These are phyloP conservation scores for Boeremia lycopersici DNA, from an alignment of 2,329 filamentous ascomycete species.

Conservation along the genomic window DNA sequence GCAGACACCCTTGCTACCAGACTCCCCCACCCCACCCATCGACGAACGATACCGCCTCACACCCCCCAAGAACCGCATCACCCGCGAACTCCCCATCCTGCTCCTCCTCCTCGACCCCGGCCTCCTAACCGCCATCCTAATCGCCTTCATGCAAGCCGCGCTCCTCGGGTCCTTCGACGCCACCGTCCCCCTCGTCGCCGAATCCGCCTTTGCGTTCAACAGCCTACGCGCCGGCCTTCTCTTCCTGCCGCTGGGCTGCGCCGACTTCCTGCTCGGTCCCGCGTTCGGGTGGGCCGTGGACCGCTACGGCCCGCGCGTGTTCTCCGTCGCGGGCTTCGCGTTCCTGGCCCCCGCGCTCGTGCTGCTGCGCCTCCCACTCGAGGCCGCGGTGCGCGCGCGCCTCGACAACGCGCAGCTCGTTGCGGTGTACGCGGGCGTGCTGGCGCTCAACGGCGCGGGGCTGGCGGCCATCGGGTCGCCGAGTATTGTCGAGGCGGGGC, in stretches of 20 bases:
- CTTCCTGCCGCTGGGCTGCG: slow-evolving; percentile 53
- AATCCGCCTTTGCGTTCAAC: slow-evolving; percentile 52
- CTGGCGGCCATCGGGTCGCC: slow-evolving; percentile 61
- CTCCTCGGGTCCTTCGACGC: slow-evolving; percentile 54
- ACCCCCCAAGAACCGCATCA: slow-evolving; percentile 47
- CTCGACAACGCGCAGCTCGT: slow-evolving; percentile 26
- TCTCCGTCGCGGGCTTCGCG: slow-evolving; percentile 51
- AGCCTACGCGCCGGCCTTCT: slow-evolving; percentile 53
- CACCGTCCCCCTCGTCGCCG: slow-evolving; percentile 54
- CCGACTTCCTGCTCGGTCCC: slow-evolving; percentile 54
- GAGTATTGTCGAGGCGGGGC: slow-evolving; percentile 62
- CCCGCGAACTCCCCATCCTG: slow-evolving; percentile 56
- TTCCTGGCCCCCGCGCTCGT: slow-evolving; percentile 52
- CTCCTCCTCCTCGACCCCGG: slow-evolving; percentile 45
- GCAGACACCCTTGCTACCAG: slow-evolving; percentile 32
- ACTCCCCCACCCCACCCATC: slow-evolving; percentile 41
- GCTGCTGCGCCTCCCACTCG: slow-evolving; percentile 50
- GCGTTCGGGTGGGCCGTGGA: slow-evolving; percentile 57
- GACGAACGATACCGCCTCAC: slow-evolving; percentile 45
- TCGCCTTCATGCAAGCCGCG: slow-evolving; percentile 44
- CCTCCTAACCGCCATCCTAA: slow-evolving; percentile 41
- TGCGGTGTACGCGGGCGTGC: slow-evolving; percentile 53
- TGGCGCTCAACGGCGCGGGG: slow-evolving; percentile 58
- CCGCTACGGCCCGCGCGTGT: slow-evolving; percentile 51
- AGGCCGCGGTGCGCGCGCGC: slow-evolving; percentile 21